Percentiles rank a stretch among this genome's conserved stretches.
Evolutionary conservation across 225 moss, liverwort and hornwort species (phyloP).

Genomic region (Pleurozium schreberi): DNA sequence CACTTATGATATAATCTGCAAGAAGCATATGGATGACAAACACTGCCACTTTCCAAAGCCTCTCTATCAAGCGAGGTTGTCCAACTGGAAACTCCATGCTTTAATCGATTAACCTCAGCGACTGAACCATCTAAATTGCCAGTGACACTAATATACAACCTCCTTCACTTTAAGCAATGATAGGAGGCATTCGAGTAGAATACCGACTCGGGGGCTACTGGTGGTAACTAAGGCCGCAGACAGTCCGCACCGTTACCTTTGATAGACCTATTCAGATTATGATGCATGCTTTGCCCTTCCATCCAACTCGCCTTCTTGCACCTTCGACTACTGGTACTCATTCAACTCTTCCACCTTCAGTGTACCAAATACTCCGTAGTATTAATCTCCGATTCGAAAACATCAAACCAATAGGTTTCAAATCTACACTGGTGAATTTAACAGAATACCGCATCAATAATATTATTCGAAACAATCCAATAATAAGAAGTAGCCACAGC

Average conservation of each 20-base stretch:
- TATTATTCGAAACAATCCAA: background rate
- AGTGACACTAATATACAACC: background rate
- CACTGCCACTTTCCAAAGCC: background rate
- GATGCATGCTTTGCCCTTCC: background rate
- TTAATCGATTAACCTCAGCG: background rate
- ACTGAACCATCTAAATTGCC: background rate
- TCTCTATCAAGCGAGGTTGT: background rate
- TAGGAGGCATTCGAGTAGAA: background rate
- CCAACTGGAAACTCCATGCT: background rate
- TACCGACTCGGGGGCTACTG: background rate
- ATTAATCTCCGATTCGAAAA: background rate
- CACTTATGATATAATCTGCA: background rate
- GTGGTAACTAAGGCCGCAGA: background rate
- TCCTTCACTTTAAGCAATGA: background rate
- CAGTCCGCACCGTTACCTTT: background rate
- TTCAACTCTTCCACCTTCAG: background rate
- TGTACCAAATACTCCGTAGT: background rate
- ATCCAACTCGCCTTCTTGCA: background rate
- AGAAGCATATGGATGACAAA: background rate
- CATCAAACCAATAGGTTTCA: background rate
- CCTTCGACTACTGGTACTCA: background rate
- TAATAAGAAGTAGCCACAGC: background rate
- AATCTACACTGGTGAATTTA: background rate
- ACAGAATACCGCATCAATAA: background rate
- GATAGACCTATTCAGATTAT: background rate